Conservation (phyloP, 768 basidiomycete genomes). For the Candolleomyces eurysporus region DNA sequence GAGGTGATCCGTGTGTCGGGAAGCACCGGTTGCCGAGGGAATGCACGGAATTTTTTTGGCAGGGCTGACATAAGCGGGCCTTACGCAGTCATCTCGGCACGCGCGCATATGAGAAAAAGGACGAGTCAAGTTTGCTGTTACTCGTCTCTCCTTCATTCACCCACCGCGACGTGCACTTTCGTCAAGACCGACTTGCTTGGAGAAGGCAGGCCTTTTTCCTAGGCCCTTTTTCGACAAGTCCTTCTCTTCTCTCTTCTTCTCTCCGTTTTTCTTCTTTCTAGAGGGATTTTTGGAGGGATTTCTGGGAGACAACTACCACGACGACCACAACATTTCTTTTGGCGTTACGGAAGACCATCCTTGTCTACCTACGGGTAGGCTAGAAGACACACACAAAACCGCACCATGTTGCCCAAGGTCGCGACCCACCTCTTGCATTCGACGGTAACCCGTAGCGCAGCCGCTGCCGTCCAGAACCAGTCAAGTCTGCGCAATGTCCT, state of each 20-base stretch:
- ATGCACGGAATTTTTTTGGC: too few relatives aligned
- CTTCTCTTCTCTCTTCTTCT: too few relatives aligned
- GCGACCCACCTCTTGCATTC: conserved; percentile 76
- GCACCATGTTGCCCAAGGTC: conserved; percentile 76
- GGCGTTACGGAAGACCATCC: background rate
- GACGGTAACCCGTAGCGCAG: conserved; percentile 66
- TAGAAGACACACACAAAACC: background rate
- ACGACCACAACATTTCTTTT: background rate
- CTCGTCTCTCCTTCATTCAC: background rate
- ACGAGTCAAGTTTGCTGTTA: background rate
- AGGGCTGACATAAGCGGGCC: too few relatives aligned
- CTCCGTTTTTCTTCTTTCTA: too few relatives aligned
- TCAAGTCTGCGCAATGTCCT: conserved; percentile 74
- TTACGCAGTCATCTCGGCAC: background rate
- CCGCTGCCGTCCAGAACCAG: conserved; percentile 73
- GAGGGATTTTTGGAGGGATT: too few relatives aligned
- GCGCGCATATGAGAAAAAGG: background rate
- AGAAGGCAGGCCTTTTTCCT: background rate
- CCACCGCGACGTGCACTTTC: background rate
- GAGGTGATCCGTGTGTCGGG: background rate
- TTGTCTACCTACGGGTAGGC: background rate
- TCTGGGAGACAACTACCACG: background rate
- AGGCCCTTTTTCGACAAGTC: background rate
- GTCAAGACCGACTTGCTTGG: background rate
- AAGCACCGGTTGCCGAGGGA: background rate